Percentiles rank a stretch among this genome's conserved stretches.
These are phyloP conservation scores for Volvox africanus DNA, from an alignment of 139 green algal species.

Conservation along the genomic window DNA sequence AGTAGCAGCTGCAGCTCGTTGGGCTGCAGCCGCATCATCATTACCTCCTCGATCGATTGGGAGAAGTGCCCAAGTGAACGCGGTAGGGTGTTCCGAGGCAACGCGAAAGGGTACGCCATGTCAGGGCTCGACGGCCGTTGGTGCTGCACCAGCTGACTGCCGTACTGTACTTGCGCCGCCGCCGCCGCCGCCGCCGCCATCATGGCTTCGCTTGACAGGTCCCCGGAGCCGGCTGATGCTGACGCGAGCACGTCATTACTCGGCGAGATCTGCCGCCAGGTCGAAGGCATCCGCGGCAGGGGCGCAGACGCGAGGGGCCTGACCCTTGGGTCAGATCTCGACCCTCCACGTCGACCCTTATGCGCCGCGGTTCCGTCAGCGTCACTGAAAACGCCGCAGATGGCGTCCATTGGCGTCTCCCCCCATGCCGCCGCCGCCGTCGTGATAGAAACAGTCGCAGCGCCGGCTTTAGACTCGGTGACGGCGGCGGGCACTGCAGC, in stretches of 20 bases:
- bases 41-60: background rate
- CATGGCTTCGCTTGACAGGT: background rate
- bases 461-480: background rate
- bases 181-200: background rate
- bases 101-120: too few species aligned
- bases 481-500: background rate
- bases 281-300: background rate
- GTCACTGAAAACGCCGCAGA: too few species aligned
- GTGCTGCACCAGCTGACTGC: background rate
- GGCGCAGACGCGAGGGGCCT: background rate
- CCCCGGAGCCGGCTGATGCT: background rate
- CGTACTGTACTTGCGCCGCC: background rate
- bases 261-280: background rate
- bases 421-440: background rate
- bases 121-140: background rate
- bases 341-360: too few species aligned
- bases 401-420: background rate
- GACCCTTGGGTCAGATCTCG: background rate
- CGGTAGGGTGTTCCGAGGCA: too few species aligned
- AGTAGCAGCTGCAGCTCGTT: background rate
- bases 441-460: background rate
- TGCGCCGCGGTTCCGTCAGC: too few species aligned
- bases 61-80: background rate
- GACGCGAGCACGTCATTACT: background rate
- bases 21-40: background rate